phyloP scores from a whole-genome alignment of 352 stramenopile species.

The Globisporangium barbulae region DNA sequence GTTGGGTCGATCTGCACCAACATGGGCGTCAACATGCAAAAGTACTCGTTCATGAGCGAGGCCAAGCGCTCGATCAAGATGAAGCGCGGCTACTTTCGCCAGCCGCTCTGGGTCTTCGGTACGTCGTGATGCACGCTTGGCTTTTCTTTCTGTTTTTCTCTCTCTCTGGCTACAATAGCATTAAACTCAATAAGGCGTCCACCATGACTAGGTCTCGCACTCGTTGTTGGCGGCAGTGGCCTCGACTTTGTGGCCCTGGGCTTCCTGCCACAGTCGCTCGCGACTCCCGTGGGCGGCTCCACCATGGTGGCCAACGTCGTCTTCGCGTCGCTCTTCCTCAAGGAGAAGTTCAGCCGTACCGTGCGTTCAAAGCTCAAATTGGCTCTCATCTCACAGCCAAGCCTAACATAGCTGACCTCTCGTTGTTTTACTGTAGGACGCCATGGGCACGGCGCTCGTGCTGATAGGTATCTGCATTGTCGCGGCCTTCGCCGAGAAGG shows the following conservation, averaged over 20 bases:
- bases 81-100: constrained; percentile 72
- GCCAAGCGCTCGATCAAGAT: constrained; percentile 45
- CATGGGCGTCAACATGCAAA: constrained; percentile 87
- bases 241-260: constrained; percentile 78
- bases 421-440: constrained; percentile 25
- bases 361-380: constrained; percentile 13
- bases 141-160: background rate
- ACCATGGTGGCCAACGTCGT: constrained; percentile 85
- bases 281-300: constrained; percentile 68
- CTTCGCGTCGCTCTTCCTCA: constrained; percentile 78
- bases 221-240: constrained; percentile 64
- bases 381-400: background rate
- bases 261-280: constrained; percentile 78
- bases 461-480: constrained; percentile 72
- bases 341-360: constrained; percentile 58
- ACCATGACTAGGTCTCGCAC: constrained; percentile 31
- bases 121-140: background rate
- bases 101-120: constrained; percentile 81
- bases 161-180: background rate
- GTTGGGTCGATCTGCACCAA: constrained; percentile 73
- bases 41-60: constrained; percentile 88
- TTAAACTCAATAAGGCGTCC: no score
- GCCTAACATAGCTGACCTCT: background rate
- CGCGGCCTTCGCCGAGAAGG: constrained; percentile 76
- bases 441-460: constrained; percentile 63